phyloP scores from a whole-genome alignment of 495 filamentous ascomycete genomes.

The Tricharina praecox region DNA sequence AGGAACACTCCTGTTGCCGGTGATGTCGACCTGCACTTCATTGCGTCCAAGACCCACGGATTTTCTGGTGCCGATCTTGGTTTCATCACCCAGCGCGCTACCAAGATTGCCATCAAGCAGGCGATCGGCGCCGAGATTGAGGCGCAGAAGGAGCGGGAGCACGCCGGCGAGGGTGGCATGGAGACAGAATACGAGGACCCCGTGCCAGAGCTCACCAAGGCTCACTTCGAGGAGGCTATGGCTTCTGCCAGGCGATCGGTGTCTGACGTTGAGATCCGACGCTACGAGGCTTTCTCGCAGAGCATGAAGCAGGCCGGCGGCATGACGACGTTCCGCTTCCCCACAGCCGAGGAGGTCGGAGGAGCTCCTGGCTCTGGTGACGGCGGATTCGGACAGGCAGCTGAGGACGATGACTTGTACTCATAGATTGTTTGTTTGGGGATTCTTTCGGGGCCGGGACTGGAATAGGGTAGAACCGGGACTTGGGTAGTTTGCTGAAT shows the following conservation, averaged over 20 bases:
- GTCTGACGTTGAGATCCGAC: conserved; percentile 86
- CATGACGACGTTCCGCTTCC: conserved; percentile 95
- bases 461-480: too few relatives aligned
- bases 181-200: conserved; percentile 77
- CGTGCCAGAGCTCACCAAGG: conserved; percentile 83
- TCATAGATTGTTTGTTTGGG: conserved; percentile 23
- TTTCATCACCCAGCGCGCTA: conserved; percentile 94
- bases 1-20: conserved; percentile 87
- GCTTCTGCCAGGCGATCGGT: conserved; percentile 79
- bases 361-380: conserved; percentile 37
- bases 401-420: conserved; percentile 80
- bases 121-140: conserved; percentile 81
- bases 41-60: conserved; percentile 92
- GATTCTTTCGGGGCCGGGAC: too few relatives aligned
- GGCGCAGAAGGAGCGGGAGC: conserved; percentile 71
- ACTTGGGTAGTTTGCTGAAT: too few relatives aligned
- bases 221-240: conserved; percentile 99
- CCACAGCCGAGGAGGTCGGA: conserved; percentile 46
- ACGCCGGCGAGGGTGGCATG: conserved; percentile 60
- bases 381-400: conserved; percentile 57
- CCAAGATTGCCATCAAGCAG: conserved; percentile 98
- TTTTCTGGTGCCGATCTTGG: conserved; percentile 99
- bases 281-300: conserved; percentile 96
- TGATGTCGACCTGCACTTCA: conserved; percentile 78
- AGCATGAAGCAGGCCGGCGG: conserved; percentile 95